These are phyloP conservation scores for Synura sp. DNA, from an alignment of 352 stramenopile genomes.

Conservation along the genomic window DNA sequence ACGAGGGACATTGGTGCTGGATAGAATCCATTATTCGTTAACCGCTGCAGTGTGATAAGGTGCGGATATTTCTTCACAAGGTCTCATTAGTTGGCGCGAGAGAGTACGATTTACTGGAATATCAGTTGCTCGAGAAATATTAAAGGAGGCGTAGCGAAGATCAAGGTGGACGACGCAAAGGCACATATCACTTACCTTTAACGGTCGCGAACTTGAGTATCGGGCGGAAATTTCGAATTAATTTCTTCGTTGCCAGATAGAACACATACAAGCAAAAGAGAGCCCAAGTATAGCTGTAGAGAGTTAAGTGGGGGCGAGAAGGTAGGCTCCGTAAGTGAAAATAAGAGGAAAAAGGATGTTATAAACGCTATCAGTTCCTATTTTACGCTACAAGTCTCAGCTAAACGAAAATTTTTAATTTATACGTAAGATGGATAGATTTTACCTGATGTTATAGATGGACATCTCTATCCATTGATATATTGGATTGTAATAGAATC, in stretches of 20 bases:
- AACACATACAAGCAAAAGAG: slow-evolving; percentile 81
- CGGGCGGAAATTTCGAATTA: slow-evolving; percentile 59
- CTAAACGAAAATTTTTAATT: too few species aligned
- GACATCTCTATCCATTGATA: slow-evolving; percentile 65
- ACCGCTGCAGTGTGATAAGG: neutral
- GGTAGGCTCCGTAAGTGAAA: too few species aligned
- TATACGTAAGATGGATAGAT: neutral
- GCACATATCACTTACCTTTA: slow-evolving; percentile 53
- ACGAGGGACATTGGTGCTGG: neutral
- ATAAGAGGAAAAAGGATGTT: too few species aligned
- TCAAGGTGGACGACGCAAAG: neutral
- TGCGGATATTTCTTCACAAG: too few species aligned
- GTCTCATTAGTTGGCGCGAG: too few species aligned
- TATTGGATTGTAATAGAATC: slow-evolving; percentile 64
- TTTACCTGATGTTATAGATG: slow-evolving; percentile 69
- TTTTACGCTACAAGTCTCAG: too few species aligned
- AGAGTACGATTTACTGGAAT: too few species aligned
- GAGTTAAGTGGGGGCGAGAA: too few species aligned
- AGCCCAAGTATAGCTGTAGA: slow-evolving; percentile 68
- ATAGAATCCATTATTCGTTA: too few species aligned
- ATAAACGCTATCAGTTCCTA: too few species aligned
- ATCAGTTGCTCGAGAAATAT: too few species aligned
- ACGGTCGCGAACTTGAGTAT: slow-evolving; percentile 86
- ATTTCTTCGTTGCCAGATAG: slow-evolving; percentile 70
- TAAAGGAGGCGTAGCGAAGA: neutral